These are phyloP conservation scores for Zygnema circumcarinatum DNA, from an alignment of 139 green algal genomes.

Conservation along the genomic window DNA sequence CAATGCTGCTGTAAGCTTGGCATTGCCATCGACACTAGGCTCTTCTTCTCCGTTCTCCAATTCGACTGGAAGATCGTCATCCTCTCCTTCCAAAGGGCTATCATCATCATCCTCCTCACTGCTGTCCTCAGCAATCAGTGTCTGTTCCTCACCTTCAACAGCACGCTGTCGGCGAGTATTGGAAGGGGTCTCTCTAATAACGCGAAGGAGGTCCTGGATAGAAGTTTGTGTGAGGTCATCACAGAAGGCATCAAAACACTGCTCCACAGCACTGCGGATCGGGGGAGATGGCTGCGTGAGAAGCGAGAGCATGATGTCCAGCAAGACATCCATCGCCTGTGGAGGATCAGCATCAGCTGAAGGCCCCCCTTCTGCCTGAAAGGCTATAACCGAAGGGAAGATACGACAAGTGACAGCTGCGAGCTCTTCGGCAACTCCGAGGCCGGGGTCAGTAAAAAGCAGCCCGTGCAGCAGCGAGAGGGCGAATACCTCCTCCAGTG, in stretches of 20 bases:
- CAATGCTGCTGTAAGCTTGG: background rate
- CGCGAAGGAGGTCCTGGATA: slow-evolving; percentile 19
- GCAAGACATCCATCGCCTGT: slow-evolving; percentile 39
- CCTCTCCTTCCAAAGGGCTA: slow-evolving; percentile 3
- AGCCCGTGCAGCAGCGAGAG: background rate
- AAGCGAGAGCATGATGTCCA: slow-evolving; percentile 49
- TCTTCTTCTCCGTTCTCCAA: slow-evolving; percentile 3
- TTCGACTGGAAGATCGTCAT: background rate
- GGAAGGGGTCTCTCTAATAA: background rate
- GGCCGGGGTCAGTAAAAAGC: background rate
- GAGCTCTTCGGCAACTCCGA: background rate
- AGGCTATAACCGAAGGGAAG: background rate
- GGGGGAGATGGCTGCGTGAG: slow-evolving; percentile 31
- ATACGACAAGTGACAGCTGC: background rate
- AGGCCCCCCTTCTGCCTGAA: background rate
- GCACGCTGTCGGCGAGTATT: background rate
- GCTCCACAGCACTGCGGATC: slow-evolving; percentile 25
- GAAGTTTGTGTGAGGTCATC: slow-evolving; percentile 4
- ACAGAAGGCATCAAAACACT: slow-evolving; percentile 34
- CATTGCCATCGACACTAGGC: no score
- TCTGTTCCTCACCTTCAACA: background rate
- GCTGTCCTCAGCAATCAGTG: background rate
- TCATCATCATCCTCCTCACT: slow-evolving; percentile 31
- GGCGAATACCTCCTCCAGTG: background rate
- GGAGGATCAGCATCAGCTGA: background rate